Base-by-base conservation (phyloP, 352 stramenopile genomes). In the Globisporangium orthogonon region DNA sequence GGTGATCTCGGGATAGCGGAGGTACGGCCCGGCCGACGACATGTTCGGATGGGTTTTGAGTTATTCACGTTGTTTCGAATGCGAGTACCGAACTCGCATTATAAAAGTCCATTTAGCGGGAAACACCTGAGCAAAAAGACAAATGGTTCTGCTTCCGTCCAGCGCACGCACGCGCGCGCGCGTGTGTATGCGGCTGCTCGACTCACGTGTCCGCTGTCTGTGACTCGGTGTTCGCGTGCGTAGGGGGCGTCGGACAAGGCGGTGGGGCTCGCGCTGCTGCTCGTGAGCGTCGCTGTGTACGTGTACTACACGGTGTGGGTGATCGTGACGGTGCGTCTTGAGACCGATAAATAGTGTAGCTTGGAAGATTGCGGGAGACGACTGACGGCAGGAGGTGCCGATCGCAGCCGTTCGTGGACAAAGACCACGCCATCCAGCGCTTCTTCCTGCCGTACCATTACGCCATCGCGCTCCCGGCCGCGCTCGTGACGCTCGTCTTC, bases 251-350 rank as follows among this genome's bases (percentile, higher is more conserved):
- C 76, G 17, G 88, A 97, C 50, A 91, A 96, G 60, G 62, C 66
- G 29, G 78, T 88, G n/a, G 88, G 88, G 7, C 58, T 79, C 44
- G 73, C 86, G 45, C 65, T 97, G 50, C 73, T 97, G 57, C 63
- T 80, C 28, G 70, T 94, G 43, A 94, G 80, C 65, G 68, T 95
- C 55, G 60, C 85, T 28, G 80, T 92, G 43, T 97, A 94, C 62
- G 72, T 93, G n/a, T 97, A 97, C 70, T 97, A 97, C 76, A 95
- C 83, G 28, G 64, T 86, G 18, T 97, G 88, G 88, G 88, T 97
- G 50, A 74, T 97, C 61, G 71, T 97, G 46, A 88, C 88, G 81
- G 88, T 97, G 70, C 45, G 64, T 54, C 37, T 3, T 23, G 23
- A 23, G 23, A 23, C 23, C 23, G 23, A 23, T 23, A 23, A 23